phyloP scores from a whole-genome alignment of 108 stramenopile genomes.

The Discostella stelligeroides region DNA sequence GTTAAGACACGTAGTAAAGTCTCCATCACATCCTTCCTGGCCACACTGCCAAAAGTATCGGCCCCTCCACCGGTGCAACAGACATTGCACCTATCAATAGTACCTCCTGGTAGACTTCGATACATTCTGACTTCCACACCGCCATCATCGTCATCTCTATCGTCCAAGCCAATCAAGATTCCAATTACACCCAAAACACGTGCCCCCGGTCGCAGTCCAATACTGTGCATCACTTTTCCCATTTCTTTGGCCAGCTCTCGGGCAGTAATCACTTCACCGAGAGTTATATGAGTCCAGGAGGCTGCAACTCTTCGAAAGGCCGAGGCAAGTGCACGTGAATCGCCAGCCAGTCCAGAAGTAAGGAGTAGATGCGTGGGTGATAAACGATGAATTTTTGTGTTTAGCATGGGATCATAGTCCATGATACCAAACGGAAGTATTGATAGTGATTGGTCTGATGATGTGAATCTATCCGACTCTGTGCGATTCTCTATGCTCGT shows the following conservation, averaged over 20 bases:
- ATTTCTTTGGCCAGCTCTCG: constrained; percentile 60
- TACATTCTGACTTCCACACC: constrained; percentile 46
- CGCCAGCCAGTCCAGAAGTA: constrained; percentile 77
- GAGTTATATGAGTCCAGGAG: constrained; percentile 43
- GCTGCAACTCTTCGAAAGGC: constrained; percentile 53
- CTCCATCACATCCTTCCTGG: constrained; percentile 40
- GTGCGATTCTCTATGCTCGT: constrained; percentile 45
- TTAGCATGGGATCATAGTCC: constrained; percentile 27
- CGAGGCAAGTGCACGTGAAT: constrained; percentile 63
- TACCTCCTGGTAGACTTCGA: constrained; percentile 71
- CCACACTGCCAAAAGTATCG: constrained; percentile 31
- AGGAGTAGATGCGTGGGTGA: constrained; percentile 49
- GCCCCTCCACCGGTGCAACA: constrained; percentile 50
- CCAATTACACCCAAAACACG: constrained; percentile 78
- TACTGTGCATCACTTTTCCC: constrained; percentile 59
- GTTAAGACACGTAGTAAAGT: constrained; percentile 17
- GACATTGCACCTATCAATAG: constrained; percentile 57
- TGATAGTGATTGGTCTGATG: not conserved
- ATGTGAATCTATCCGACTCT: constrained; percentile 11
- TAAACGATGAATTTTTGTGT: constrained; percentile 36
- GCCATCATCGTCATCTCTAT: constrained; percentile 30
- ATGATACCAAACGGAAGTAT: not conserved
- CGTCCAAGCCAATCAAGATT: constrained; percentile 64
- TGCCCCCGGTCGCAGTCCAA: constrained; percentile 67
- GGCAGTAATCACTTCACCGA: constrained; percentile 62